Conservation (phyloP, 441 rosid genomes). For the Croton setiger region DNA sequence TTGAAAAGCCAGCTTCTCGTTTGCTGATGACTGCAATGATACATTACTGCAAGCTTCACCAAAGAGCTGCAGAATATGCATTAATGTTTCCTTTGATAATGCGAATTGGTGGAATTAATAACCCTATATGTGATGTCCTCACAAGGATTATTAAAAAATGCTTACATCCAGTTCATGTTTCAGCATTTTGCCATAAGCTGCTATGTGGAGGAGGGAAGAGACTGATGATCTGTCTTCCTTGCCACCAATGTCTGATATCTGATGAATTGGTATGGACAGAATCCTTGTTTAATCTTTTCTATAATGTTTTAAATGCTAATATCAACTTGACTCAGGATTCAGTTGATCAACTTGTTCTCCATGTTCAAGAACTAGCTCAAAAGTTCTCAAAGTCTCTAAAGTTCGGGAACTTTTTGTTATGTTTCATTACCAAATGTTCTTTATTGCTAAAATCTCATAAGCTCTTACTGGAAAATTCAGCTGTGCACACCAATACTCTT, state of each 20-base stretch:
- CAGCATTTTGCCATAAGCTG: conserved; percentile 67
- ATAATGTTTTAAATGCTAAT: conserved; percentile 51
- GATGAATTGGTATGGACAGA: conserved; percentile 72
- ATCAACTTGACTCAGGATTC: conserved; percentile 56
- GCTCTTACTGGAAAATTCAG: conserved; percentile 46
- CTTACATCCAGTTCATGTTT: conserved; percentile 70
- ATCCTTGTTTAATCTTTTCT: conserved; percentile 54
- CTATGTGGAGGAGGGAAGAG: conserved; percentile 48
- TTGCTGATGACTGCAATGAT: conserved; percentile 46
- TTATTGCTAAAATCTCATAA: conserved; percentile 19
- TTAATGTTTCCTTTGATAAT: conserved; percentile 54
- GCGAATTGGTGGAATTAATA: conserved; percentile 56
- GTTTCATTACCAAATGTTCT: conserved; percentile 16
- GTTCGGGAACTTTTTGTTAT: conserved; percentile 46
- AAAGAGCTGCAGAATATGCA: conserved; percentile 58
- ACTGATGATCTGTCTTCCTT: conserved; percentile 47
- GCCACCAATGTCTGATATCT: conserved; percentile 48
- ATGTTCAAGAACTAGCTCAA: conserved; percentile 36
- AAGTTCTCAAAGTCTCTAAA: conserved; percentile 56
- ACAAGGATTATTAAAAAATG: conserved; percentile 60
- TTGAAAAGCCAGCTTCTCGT: conserved; percentile 57
- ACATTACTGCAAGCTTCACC: conserved; percentile 69
- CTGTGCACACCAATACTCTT: conserved; percentile 52
- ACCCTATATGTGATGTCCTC: conserved; percentile 48
- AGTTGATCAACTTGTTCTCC: conserved; percentile 47